phyloP scores from a whole-genome alignment of 495 filamentous ascomycete genomes.

The Rusavskia elegans region DNA sequence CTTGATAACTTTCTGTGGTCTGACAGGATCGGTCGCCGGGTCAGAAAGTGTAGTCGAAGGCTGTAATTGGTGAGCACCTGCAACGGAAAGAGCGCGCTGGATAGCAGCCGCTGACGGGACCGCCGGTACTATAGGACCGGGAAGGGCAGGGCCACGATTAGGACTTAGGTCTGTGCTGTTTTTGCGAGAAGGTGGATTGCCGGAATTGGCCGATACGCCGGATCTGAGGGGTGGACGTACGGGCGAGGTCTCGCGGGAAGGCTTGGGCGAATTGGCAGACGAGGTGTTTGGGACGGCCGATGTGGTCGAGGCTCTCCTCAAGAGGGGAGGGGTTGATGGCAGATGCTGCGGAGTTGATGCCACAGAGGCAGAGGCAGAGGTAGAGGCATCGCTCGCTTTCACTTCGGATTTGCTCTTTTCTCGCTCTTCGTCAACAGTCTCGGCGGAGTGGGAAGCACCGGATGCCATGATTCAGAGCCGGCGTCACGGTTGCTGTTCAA shows the following conservation, averaged over 20 bases:
- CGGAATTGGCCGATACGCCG: conserved; percentile 11
- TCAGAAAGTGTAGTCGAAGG: conserved; percentile 34
- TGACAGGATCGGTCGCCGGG: conserved; percentile 38
- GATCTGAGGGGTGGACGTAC: conserved; percentile 23
- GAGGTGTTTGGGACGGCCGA: conserved; percentile 20
- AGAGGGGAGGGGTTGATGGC: conserved; percentile 1
- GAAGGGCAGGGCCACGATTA: conserved; percentile 31
- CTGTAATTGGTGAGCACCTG: conserved; percentile 41
- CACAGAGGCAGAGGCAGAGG: not conserved
- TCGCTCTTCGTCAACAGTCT: not conserved
- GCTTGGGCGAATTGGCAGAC: conserved; percentile 27
- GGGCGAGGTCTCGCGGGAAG: conserved; percentile 36
- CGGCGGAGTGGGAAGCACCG: not conserved
- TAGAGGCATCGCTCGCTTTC: not conserved
- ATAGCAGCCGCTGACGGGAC: conserved; percentile 43
- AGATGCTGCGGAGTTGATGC: conserved; percentile 1
- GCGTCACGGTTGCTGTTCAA: too few species aligned
- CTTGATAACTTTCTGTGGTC: conserved; percentile 46
- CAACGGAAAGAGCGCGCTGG: conserved; percentile 47
- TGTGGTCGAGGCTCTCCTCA: conserved; percentile 16
- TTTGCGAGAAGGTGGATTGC: conserved; percentile 45
- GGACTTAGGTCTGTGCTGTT: conserved; percentile 57
- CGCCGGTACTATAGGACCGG: conserved; percentile 24
- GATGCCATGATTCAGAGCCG: not conserved
- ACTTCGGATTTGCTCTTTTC: not conserved